Conservation (phyloP, 768 basidiomycete genomes). For the Suillus variegatus region DNA sequence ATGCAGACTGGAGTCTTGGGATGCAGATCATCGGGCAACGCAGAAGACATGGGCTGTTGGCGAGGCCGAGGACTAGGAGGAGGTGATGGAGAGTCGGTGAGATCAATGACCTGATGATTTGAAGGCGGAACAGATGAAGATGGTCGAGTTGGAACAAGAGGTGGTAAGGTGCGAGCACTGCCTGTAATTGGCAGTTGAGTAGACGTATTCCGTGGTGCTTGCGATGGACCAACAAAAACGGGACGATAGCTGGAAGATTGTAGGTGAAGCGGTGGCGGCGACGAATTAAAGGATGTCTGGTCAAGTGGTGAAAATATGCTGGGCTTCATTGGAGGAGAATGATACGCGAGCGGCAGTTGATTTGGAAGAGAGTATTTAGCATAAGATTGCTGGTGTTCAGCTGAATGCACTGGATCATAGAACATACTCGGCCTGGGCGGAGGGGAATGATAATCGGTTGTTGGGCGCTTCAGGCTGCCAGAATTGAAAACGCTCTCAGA, state of each 20-base stretch:
- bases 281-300: constrained; percentile 8
- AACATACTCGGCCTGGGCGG: constrained; percentile 14
- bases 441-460: constrained; percentile 33
- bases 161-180: constrained; percentile 24
- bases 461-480: constrained; percentile 42
- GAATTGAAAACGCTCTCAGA: constrained; percentile 24
- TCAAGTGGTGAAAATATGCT: constrained; percentile 7
- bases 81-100: constrained; percentile 63
- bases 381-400: constrained; percentile 22
- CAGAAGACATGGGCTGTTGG: constrained; percentile 25
- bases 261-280: constrained; percentile 20
- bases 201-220: constrained; percentile 33
- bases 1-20: constrained; percentile 89
- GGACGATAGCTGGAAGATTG: constrained; percentile 44
- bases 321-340: constrained; percentile 19
- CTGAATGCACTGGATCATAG: constrained; percentile 22
- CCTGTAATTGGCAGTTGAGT: constrained; percentile 30
- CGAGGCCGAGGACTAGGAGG: constrained; percentile 41
- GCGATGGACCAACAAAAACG: constrained; percentile 49
- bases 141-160: constrained; percentile 19
- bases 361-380: constrained; percentile 12
- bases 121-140: constrained; percentile 27
- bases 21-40: constrained; percentile 59
- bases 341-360: constrained; percentile 16
- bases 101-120: constrained; percentile 68